Evolutionary conservation across 1,139 yeast genomes (phyloP), one percentile per base, ranked within the genome.

Genomic region (Meyerozyma carpophila): DNA sequence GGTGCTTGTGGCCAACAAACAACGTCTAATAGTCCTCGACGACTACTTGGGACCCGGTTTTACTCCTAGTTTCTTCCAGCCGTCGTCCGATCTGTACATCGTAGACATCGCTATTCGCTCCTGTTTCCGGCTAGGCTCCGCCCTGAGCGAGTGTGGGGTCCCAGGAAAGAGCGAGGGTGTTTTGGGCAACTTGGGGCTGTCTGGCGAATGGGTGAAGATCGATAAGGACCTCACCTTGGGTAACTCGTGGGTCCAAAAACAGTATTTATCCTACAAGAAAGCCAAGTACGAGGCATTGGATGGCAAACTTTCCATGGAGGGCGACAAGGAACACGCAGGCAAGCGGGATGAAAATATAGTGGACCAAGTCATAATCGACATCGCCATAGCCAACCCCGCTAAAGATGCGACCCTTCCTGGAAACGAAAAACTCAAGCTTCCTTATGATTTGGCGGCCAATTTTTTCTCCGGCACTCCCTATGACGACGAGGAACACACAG

Each of bases 31-130:
- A 4, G 54, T 60, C 26, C 52, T 68, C 25, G 56, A 63, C 39
- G 58, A 61, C 27, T 61, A 58, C 43, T 47, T 70, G 14, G 72
- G 72, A 1, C 49, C 52, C 18, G 56, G 59, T 32, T 48, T 65
- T 32, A 59, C 70, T 4, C 75, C 75, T 1, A 52, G 63, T 11
- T 71, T 65, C 52, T 69, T 70, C 55, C 74, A 70, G 49, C 76
- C 75, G 6, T 54, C 64, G 2, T 59, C 71, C 6, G 70, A 68
- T 46, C 51, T 58, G 43, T 70, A 60, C 47, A 54, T 72, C n/a
- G 54, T 70, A 8, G 77, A 72, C 50, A 51, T 72, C 7, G 50
- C 63, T 39, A 50, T 72, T 10, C 61, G 56, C 13, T 55, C 53
- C n/a, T 72, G 77, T 50, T 55, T 53, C 42, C 57, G 54, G 36